Evolutionary conservation across 257 asterid species (phyloP), one percentile per base, ranked within the genome.

Genomic region (Solanum sitiens): DNA sequence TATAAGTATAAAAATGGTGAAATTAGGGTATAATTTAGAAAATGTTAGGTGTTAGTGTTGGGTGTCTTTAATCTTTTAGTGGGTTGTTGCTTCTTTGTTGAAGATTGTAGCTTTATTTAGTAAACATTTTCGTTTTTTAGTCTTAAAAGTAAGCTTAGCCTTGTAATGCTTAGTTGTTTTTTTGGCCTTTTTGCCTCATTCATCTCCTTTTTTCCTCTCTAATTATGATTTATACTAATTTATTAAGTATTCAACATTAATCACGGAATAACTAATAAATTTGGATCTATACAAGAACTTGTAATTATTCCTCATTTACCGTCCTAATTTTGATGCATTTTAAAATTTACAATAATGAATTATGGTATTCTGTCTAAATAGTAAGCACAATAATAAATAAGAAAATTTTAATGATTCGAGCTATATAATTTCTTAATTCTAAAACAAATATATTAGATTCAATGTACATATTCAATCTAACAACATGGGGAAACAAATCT

Each of bases 121-220:
- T 67, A 67, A 76, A n/a, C 77, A 65, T 84, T n/a, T 84, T 65
- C 61, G 87, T 70, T 65, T 67, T 71, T 85, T 85, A 39, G 75
- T 25, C 76, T 85, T 85, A n/a, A 84, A 67, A 67, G 40, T 42
- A 15, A 15, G 25, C 12, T 67, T 85, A 67, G 87, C 87, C 87
- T n/a, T 67, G 87, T 85, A 85, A 85, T 67, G 61, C 87, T 63
- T 85, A 67, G 80, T 85, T 85, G 77, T 85, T 27, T 25, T 71
- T 35, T 85, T 39, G 76, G 56, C 30, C 42, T 39, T 67, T 71
- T 63, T 85, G 44, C 87, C 77, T 85, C 77, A 23, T 45, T 85
- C 77, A 40, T 63, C 59, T 84, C 87, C 30, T 37, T 47, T 59
- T 11, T 61, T 5, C 72, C 42, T 18, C 40, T 84, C 53, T 47